phyloP scores from a whole-genome alignment of 805 yeast species.

The Metschnikowia lunata region DNA sequence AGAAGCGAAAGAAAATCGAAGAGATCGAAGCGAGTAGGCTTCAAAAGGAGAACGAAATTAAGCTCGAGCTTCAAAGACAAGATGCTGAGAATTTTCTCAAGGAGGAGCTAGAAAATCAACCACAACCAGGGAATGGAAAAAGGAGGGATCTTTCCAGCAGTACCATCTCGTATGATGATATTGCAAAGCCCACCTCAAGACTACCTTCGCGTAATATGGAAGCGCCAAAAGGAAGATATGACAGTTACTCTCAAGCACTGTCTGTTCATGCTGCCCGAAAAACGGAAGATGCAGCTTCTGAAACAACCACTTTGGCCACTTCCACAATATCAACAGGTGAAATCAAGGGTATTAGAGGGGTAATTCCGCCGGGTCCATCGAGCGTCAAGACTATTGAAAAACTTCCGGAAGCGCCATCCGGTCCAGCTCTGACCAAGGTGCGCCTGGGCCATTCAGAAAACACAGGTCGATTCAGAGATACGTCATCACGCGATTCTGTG shows the following conservation, averaged over 20 bases:
- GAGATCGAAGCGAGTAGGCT: conserved; percentile 14
- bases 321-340: no score
- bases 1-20: conserved; percentile 21
- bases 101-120: conserved; percentile 9
- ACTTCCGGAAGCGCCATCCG: no score
- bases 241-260: conserved; percentile 22
- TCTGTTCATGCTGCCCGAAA: neutral
- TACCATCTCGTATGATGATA: conserved; percentile 21
- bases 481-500: no score
- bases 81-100: conserved; percentile 11
- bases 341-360: no score
- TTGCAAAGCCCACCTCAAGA: conserved; percentile 10
- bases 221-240: conserved; percentile 26
- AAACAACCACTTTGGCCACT: neutral
- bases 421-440: no score
- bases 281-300: conserved; percentile 7
- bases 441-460: no score
- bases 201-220: conserved; percentile 12
- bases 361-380: no score
- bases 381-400: no score
- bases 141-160: conserved; percentile 4
- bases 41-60: conserved; percentile 14
- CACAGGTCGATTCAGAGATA: no score
- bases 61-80: conserved; percentile 9
- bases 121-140: neutral